Evolutionary conservation across 2,329 filamentous ascomycete species (phyloP).

Genomic region (Penicillium sp.): DNA sequence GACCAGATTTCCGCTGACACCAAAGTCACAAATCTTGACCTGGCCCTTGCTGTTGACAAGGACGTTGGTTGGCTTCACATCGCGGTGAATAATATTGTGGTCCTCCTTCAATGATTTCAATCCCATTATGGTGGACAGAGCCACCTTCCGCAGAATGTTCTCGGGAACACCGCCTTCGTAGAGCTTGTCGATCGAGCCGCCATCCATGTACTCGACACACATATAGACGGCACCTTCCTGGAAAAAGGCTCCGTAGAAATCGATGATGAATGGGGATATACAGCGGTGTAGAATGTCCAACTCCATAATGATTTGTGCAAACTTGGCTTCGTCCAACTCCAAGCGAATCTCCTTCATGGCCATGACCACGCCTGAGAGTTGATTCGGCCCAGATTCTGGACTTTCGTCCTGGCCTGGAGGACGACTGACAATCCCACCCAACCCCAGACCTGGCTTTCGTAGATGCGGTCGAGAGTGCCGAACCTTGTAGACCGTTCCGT

Average conservation of each 20-base stretch:
- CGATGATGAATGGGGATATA: slow-evolving; percentile 92
- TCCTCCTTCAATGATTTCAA: slow-evolving; percentile 93
- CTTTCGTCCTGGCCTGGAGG: slow-evolving; percentile 23
- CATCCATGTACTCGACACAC: slow-evolving; percentile 99
- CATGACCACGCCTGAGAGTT: slow-evolving; percentile 71
- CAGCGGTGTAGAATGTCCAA: slow-evolving; percentile 94
- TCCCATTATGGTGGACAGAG: slow-evolving; percentile 83
- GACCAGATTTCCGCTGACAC: slow-evolving; percentile 92
- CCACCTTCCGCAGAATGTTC: slow-evolving; percentile 82
- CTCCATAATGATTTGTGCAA: slow-evolving; percentile 96
- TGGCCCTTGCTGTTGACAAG: slow-evolving; percentile 85
- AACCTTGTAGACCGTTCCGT: slow-evolving; percentile 96
- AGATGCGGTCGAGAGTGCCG: slow-evolving; percentile 72
- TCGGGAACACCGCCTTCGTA: slow-evolving; percentile 91
- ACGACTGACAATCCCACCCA: slow-evolving; percentile 57
- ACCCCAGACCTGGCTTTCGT: slow-evolving; percentile 57
- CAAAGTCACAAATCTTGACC: slow-evolving; percentile 98
- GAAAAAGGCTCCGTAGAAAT: slow-evolving; percentile 98
- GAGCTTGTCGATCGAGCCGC: slow-evolving; percentile 93
- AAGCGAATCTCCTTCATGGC: slow-evolving; percentile 98
- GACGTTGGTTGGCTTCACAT: slow-evolving; percentile 99
- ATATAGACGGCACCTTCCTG: slow-evolving; percentile 99
- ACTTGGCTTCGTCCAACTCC: slow-evolving; percentile 94
- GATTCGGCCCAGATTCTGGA: slow-evolving; percentile 20
- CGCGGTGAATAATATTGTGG: slow-evolving; percentile 97